Conservation (phyloP, 2,329 filamentous ascomycete species). For the Talaromyces sp. region DNA sequence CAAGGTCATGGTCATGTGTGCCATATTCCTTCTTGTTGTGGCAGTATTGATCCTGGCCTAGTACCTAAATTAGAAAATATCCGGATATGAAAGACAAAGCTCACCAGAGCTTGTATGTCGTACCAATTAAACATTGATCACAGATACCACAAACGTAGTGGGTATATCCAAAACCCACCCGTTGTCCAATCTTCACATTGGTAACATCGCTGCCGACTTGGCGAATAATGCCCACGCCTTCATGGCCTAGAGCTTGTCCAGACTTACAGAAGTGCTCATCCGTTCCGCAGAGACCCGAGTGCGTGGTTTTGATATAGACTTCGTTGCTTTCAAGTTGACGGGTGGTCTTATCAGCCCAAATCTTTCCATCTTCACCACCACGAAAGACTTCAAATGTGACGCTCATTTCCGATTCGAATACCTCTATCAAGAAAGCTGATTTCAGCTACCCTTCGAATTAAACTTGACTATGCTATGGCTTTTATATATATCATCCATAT, state of each 20-base stretch:
- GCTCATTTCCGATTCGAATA: too few relatives aligned
- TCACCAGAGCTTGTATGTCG: too few relatives aligned
- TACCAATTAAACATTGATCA: constrained; percentile 36
- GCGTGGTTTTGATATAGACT: constrained; percentile 29
- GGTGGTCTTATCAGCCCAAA: constrained; percentile 29
- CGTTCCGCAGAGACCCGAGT: constrained; percentile 31
- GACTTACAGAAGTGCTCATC: constrained; percentile 29
- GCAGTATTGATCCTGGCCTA: constrained; percentile 37
- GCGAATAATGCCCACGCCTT: constrained; percentile 57
- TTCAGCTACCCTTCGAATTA: too few relatives aligned
- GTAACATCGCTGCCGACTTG: constrained; percentile 50
- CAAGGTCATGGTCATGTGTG: constrained; percentile 34
- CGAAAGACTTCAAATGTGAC: constrained; percentile 32
- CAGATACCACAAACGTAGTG: constrained; percentile 39
- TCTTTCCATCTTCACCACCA: constrained; percentile 27
- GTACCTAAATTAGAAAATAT: constrained; percentile 5
- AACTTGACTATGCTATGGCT: too few relatives aligned
- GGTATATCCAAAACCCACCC: constrained; percentile 42
- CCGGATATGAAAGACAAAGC: too few relatives aligned
- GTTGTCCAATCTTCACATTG: constrained; percentile 50
- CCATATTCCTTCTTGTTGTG: constrained; percentile 37
- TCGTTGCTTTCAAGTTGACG: constrained; percentile 25
- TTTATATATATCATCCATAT: too few relatives aligned
- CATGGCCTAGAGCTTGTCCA: constrained; percentile 52
- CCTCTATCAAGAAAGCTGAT: too few relatives aligned